These are phyloP conservation scores for Olyra latifolia DNA, from an alignment of 176 grass and related monocot species.

Conservation along the genomic window DNA sequence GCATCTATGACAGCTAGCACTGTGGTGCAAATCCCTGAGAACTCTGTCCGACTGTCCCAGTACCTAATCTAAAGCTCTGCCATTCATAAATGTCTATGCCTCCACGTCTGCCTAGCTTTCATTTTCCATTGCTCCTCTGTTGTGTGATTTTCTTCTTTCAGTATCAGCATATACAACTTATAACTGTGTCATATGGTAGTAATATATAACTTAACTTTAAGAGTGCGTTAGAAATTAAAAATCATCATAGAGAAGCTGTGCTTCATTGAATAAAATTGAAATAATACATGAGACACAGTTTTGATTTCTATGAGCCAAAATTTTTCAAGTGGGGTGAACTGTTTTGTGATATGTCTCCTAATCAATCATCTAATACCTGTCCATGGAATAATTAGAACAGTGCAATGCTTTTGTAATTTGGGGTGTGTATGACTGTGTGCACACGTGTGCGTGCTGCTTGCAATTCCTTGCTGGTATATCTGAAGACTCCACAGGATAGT, in stretches of 20 bases:
- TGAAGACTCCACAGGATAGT: background rate
- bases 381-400: conserved; percentile 13
- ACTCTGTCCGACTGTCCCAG: background rate
- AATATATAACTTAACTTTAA: background rate
- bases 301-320: conserved; percentile 22
- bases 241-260: background rate
- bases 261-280: background rate
- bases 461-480: conserved; percentile 10
- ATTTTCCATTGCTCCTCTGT: conserved; percentile 10
- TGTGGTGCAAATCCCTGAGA: background rate
- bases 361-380: conserved; percentile 10
- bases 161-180: conserved; percentile 22
- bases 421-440: no score
- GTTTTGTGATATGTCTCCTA: conserved; percentile 1
- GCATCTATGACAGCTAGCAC: background rate
- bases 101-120: background rate
- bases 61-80: background rate
- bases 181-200: background rate
- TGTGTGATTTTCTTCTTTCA: conserved; percentile 19
- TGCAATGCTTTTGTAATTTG: background rate
- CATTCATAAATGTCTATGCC: background rate
- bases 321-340: background rate
- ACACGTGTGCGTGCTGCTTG: background rate
- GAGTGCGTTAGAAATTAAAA: background rate
- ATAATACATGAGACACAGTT: conserved; percentile 10